phyloP scores from a whole-genome alignment of 2,329 filamentous ascomycete genomes.

The Aspergillus persii region DNA sequence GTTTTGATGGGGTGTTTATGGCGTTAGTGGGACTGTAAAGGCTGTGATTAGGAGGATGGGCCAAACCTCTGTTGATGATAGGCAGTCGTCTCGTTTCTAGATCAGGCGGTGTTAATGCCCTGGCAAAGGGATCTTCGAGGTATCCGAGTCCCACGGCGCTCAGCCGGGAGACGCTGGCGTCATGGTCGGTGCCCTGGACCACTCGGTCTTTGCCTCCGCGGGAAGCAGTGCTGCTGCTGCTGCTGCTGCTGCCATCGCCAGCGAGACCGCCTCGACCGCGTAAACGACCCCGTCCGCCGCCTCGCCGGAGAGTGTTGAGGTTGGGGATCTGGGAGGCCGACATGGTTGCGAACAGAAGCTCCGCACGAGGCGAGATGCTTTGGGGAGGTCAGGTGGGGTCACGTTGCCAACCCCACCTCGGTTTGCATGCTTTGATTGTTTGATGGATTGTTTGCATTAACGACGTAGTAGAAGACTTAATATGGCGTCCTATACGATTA shows the following conservation, averaged over 20 bases:
- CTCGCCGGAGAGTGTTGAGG: constrained; percentile 59
- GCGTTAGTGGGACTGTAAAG: not conserved
- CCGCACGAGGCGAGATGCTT: not conserved
- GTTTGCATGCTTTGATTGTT: not conserved
- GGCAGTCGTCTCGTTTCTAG: constrained; percentile 66
- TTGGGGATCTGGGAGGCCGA: constrained; percentile 75
- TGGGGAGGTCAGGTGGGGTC: not conserved
- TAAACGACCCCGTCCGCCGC: constrained; percentile 49
- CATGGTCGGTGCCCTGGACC: constrained; percentile 86
- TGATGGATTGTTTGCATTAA: no score
- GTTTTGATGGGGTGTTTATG: not conserved
- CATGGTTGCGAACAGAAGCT: constrained; percentile 49
- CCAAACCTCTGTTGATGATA: constrained; percentile 84
- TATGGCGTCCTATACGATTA: not conserved
- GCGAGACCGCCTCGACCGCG: constrained; percentile 42
- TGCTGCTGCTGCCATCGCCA: constrained; percentile 16
- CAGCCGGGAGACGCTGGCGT: constrained; percentile 83
- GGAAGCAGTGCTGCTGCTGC: constrained; percentile 19
- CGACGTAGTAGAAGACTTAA: no score
- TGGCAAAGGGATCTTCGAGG: constrained; percentile 75
- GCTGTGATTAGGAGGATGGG: not conserved
- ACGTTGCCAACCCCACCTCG: not conserved
- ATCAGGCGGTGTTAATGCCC: constrained; percentile 59
- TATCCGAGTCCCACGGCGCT: constrained; percentile 87
- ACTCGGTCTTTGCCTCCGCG: constrained; percentile 61